Evolutionary conservation across 345 rosid species (phyloP).

Genomic region (Corymbia maculata): DNA sequence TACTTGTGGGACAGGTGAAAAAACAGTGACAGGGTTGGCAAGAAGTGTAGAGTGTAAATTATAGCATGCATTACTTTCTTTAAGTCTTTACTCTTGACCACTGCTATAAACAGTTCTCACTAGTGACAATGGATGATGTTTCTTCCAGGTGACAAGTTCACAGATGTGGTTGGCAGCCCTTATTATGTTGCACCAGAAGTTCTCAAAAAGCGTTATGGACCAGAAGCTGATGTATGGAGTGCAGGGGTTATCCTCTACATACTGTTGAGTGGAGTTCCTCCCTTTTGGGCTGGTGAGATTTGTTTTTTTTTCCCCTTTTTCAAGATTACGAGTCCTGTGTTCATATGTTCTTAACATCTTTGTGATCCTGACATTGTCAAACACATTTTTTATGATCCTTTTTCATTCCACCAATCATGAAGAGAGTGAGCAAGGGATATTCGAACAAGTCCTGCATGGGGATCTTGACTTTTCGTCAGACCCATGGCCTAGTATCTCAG

Average conservation of each 20-base stretch:
- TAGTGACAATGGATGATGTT: background rate
- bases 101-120: background rate
- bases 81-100: background rate
- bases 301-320: background rate
- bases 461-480: conserved; percentile 36
- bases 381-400: background rate
- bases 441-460: conserved; percentile 37
- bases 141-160: conserved; percentile 24
- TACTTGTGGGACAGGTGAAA: background rate
- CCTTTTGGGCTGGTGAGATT: conserved; percentile 37
- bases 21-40: background rate
- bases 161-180: conserved; percentile 40
- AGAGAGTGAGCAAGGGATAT: conserved; percentile 39
- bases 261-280: conserved; percentile 38
- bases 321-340: background rate
- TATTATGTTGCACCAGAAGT: conserved; percentile 48
- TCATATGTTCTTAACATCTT: background rate
- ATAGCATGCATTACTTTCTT: background rate
- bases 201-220: conserved; percentile 31
- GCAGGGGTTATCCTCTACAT: conserved; percentile 42
- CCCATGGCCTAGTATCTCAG: conserved; percentile 38
- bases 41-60: background rate
- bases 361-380: background rate
- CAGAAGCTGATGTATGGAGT: conserved; percentile 41
- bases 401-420: background rate